These are phyloP conservation scores for Mucor ambiguus DNA, from an alignment of 371 early-diverging fungal species.

Conservation along the genomic window DNA sequence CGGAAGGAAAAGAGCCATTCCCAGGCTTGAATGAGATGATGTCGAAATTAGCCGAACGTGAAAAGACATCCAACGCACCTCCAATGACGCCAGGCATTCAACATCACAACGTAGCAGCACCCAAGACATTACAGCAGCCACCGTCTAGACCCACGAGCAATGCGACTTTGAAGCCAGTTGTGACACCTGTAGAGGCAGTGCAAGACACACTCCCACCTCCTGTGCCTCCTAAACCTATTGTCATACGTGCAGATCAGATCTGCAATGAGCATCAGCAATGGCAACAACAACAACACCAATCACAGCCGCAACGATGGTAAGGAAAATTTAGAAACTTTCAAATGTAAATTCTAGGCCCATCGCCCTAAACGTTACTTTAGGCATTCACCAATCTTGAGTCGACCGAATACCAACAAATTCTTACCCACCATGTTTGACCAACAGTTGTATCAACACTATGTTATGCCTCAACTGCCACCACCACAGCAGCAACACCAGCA, in stretches of 20 bases:
- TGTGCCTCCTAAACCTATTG: conserved; percentile 46
- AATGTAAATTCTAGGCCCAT: neutral
- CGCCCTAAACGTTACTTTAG: conserved; percentile 8
- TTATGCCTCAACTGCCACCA: conserved; percentile 4
- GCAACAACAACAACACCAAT: conserved; percentile 12
- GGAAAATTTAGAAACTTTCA: too few species aligned
- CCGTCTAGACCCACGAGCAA: conserved; percentile 3
- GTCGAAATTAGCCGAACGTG: conserved; percentile 34
- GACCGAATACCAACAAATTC: conserved; percentile 13
- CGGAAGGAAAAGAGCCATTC: conserved; percentile 35
- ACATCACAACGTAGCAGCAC: conserved; percentile 14
- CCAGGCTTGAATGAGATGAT: conserved; percentile 46
- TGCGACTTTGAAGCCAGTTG: conserved; percentile 3
- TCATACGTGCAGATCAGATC: conserved; percentile 38
- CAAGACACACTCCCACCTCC: conserved; percentile 39
- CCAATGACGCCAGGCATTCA: conserved; percentile 17
- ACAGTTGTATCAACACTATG: neutral
- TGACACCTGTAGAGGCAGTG: neutral
- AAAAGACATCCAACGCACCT: conserved; percentile 14
- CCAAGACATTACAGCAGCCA: neutral
- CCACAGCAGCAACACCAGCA: conserved; percentile 19
- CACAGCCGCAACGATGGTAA: conserved; percentile 6
- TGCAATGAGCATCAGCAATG: conserved; percentile 21
- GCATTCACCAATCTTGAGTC: conserved; percentile 19
- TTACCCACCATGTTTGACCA: neutral